Percentiles rank a stretch among this genome's conserved stretches.
Conservation (phyloP, 73 alveolate genomes). For the Paramecium sonneborni region DNA sequence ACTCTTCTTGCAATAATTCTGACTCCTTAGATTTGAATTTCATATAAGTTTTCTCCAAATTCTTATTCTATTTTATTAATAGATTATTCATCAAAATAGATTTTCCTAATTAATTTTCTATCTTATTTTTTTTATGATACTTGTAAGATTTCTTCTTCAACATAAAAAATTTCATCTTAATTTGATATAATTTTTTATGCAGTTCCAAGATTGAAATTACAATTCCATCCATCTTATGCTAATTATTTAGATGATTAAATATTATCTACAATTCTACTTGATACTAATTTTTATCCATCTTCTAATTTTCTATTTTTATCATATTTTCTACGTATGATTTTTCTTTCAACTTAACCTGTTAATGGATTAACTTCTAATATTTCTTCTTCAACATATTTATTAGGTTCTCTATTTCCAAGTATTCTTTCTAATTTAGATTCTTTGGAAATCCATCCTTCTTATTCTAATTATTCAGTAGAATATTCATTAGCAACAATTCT, state of each 20-base stretch:
- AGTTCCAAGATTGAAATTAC: neutral
- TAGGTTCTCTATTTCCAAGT: constrained; percentile 31
- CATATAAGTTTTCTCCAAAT: constrained; percentile 10
- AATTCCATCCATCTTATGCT: neutral
- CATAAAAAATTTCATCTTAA: neutral
- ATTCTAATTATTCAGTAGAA: neutral
- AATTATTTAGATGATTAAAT: neutral
- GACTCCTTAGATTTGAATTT: neutral
- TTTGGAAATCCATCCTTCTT: neutral
- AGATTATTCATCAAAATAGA: neutral
- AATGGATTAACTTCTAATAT: neutral
- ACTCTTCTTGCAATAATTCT: neutral
- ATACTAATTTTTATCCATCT: neutral
- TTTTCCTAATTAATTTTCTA: neutral
- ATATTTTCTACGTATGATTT: neutral
- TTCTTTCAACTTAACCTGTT: neutral
- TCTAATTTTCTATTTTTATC: constrained; percentile 20
- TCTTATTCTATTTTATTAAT: neutral
- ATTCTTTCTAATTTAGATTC: constrained; percentile 25
- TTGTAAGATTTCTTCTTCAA: neutral
- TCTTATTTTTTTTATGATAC: neutral
- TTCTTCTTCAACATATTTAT: constrained; percentile 7
- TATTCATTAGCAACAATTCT: neutral
- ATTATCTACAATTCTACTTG: neutral
- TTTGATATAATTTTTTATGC: neutral